Evolutionary conservation across 371 early-diverging fungal genomes (phyloP).

Genomic region (Entomophthora muscae): DNA sequence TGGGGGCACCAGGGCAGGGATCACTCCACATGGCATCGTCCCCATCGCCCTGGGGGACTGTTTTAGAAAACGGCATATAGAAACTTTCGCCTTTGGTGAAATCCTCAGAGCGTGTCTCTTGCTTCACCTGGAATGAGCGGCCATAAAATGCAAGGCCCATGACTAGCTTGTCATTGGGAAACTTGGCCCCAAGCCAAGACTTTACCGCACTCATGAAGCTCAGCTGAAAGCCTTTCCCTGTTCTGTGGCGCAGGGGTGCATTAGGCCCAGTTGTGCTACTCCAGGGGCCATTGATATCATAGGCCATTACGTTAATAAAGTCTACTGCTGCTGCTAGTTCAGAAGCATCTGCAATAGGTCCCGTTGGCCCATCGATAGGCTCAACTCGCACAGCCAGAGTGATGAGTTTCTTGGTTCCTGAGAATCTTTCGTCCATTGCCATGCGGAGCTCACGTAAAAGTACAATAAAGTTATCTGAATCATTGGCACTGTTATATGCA

Average conservation of each 20-base stretch:
- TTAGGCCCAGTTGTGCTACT: conserved; percentile 32
- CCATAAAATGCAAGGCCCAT: conserved; percentile 39
- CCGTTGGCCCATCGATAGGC: conserved; percentile 33
- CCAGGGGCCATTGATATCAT: conserved; percentile 29
- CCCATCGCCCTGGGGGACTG: conserved; percentile 21
- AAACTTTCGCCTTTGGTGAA: conserved; percentile 10
- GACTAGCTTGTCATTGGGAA: conserved; percentile 34
- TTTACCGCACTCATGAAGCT: conserved; percentile 15
- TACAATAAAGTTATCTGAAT: conserved; percentile 33
- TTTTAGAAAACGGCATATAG: conserved; percentile 10
- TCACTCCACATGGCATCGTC: conserved; percentile 33
- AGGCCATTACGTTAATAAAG: conserved; percentile 34
- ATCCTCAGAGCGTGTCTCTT: conserved; percentile 20
- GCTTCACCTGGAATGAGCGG: conserved; percentile 29
- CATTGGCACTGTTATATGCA: conserved; percentile 21
- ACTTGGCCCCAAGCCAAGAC: conserved; percentile 31
- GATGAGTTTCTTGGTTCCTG: conserved; percentile 39
- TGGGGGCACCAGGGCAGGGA: conserved; percentile 16
- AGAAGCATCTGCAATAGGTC: conserved; percentile 33
- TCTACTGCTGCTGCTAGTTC: conserved; percentile 33
- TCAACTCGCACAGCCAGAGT: conserved; percentile 49
- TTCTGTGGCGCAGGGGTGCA: conserved; percentile 25
- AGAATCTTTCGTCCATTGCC: conserved; percentile 28
- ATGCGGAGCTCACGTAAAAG: conserved; percentile 39
- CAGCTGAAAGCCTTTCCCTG: conserved; percentile 37